A percentile compares a stretch with the other conserved stretches of the same genome.
These are phyloP conservation scores for Musa schizocarpa DNA, from an alignment of 176 grass and related monocot genomes.

Conservation along the genomic window DNA sequence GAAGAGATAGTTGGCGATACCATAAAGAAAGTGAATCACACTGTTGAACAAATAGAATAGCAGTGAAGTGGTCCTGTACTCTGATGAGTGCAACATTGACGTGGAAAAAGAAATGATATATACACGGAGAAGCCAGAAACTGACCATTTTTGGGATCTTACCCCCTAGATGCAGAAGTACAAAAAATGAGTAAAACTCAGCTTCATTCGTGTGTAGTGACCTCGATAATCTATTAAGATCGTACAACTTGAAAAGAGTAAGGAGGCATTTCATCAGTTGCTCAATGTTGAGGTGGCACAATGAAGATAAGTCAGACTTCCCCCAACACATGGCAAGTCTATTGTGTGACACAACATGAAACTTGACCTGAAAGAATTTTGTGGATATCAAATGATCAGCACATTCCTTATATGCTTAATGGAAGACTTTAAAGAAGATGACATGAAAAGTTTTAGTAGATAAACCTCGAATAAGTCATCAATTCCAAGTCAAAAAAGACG, in stretches of 20 bases:
- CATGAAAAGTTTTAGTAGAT: neutral
- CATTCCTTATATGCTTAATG: neutral
- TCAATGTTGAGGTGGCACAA: constrained; percentile 78
- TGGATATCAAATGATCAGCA: neutral
- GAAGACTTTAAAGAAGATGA: neutral
- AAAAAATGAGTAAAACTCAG: constrained; percentile 78
- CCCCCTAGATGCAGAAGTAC: constrained; percentile 77
- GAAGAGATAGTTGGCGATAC: constrained; percentile 50
- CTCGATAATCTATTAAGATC: constrained; percentile 30
- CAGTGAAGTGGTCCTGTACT: constrained; percentile 3
- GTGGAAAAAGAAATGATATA: constrained; percentile 10
- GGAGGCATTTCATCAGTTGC: constrained; percentile 78
- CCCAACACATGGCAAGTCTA: constrained; percentile 41
- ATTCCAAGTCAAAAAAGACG: neutral
- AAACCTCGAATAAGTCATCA: neutral
- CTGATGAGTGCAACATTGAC: neutral
- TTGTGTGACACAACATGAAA: constrained; percentile 82
- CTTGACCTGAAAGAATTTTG: constrained; percentile 40
- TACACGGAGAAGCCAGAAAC: constrained; percentile 11
- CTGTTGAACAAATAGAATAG: constrained; percentile 31
- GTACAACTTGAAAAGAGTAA: constrained; percentile 73
- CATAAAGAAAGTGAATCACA: constrained; percentile 76
- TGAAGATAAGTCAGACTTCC: constrained; percentile 55
- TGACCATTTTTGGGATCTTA: constrained; percentile 70
- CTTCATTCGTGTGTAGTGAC: constrained; percentile 37